These are phyloP conservation scores for Lachnum nothofagi DNA, from an alignment of 2,329 filamentous ascomycete genomes.

Conservation along the genomic window DNA sequence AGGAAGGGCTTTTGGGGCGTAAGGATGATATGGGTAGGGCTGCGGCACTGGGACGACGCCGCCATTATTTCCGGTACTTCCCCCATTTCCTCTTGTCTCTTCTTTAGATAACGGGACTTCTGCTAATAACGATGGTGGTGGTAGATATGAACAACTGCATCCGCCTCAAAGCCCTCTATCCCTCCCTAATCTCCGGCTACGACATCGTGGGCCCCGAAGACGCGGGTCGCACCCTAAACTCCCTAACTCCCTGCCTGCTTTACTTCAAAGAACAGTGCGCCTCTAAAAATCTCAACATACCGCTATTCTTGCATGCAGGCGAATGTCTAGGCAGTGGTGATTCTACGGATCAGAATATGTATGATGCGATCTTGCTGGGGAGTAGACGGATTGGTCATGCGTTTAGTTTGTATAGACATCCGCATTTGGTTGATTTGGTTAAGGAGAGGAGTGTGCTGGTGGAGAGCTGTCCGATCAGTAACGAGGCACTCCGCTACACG, in stretches of 20 bases:
- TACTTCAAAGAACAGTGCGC: slow-evolving; percentile 83
- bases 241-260: slow-evolving; percentile 74
- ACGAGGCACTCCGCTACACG: slow-evolving; percentile 77
- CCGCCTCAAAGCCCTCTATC: slow-evolving; percentile 68
- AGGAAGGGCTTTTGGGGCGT: slow-evolving; percentile 75
- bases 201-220: slow-evolving; percentile 87
- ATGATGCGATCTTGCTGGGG: slow-evolving; percentile 70
- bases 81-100: too few relatives aligned
- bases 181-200: slow-evolving; percentile 74
- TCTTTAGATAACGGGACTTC: neutral
- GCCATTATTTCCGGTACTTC: slow-evolving; percentile 54
- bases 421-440: slow-evolving; percentile 75
- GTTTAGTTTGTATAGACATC: slow-evolving; percentile 83
- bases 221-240: slow-evolving; percentile 63
- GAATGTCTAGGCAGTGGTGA: slow-evolving; percentile 76
- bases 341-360: slow-evolving; percentile 38
- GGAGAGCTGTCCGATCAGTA: slow-evolving; percentile 83
- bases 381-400: slow-evolving; percentile 81
- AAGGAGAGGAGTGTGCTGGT: slow-evolving; percentile 79
- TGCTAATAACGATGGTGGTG: neutral
- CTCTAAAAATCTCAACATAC: slow-evolving; percentile 68
- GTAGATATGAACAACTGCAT: slow-evolving; percentile 80
- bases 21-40: slow-evolving; percentile 73
- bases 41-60: slow-evolving; percentile 58
- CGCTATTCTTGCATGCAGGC: slow-evolving; percentile 91